These are phyloP conservation scores for Syncephalastrum contaminatum DNA, from an alignment of 371 early-diverging fungal genomes.

Conservation along the genomic window DNA sequence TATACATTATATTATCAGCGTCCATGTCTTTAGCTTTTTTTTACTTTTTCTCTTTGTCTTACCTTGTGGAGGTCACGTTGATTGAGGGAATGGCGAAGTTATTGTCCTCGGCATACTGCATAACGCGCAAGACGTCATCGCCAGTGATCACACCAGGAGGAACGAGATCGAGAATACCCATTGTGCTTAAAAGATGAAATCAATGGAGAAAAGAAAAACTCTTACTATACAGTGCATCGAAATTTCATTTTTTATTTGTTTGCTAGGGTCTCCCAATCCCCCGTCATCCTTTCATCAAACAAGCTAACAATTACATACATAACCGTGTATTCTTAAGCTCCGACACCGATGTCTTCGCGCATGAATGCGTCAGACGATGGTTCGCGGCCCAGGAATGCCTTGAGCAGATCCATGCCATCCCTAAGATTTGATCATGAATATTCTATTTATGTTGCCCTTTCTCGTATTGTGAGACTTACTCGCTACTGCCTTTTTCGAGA, in stretches of 20 bases:
- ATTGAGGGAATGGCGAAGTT: conserved; percentile 89
- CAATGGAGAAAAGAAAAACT: conserved; percentile 36
- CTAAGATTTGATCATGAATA: no score
- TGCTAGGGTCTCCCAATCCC: conserved; percentile 1
- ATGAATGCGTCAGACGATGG: conserved; percentile 80
- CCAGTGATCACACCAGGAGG: conserved; percentile 90
- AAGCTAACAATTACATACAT: background rate
- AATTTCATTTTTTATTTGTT: background rate
- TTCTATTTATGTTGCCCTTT: background rate
- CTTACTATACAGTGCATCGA: background rate
- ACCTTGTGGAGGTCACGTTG: conserved; percentile 85
- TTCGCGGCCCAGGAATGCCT: conserved; percentile 80
- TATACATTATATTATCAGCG: conserved; percentile 5
- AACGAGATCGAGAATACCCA: conserved; percentile 80
- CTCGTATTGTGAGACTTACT: conserved; percentile 24
- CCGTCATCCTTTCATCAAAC: no score
- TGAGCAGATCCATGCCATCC: conserved; percentile 61
- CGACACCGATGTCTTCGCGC: conserved; percentile 46
- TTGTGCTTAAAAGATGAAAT: conserved; percentile 23
- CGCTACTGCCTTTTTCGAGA: conserved; percentile 71
- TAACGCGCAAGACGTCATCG: conserved; percentile 80
- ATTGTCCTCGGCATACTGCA: conserved; percentile 67
- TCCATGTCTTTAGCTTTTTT: background rate
- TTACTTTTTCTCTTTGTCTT: background rate
- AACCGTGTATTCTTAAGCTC: conserved; percentile 2